Evolutionary conservation across 1,284 basidiomycete species (phyloP).

Genomic region (Sutorius eximius): DNA sequence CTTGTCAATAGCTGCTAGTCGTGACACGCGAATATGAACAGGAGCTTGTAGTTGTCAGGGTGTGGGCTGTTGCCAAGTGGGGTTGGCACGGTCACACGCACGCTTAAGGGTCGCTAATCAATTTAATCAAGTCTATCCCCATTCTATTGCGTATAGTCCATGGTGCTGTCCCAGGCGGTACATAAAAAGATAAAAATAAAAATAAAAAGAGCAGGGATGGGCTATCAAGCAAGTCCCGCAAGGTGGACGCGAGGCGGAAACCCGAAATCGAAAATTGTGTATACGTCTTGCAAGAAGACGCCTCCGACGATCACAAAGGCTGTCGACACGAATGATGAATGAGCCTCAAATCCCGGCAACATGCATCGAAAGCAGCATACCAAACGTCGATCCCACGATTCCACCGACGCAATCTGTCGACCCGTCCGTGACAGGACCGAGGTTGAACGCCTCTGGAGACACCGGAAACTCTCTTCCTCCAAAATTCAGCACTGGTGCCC

Average conservation of each 20-base stretch:
- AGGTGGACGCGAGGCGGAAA: slow-evolving; percentile 11
- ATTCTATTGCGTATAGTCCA: too few species aligned
- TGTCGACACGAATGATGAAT: slow-evolving; percentile 8
- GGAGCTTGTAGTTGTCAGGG: not conserved
- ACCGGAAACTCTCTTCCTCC: slow-evolving; percentile 13
- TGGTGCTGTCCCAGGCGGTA: too few species aligned
- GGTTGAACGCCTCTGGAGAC: slow-evolving; percentile 12
- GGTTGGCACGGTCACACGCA: not conserved
- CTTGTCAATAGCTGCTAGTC: not conserved
- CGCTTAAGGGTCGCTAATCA: not conserved
- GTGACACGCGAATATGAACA: slow-evolving; percentile 7
- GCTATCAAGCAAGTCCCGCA: slow-evolving; percentile 14
- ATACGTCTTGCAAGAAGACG: slow-evolving; percentile 24
- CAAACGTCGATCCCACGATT: slow-evolving; percentile 7
- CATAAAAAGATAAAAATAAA: not conserved
- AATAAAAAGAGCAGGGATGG: not conserved
- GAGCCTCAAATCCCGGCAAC: not conserved
- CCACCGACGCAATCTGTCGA: slow-evolving; percentile 16
- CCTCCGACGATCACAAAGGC: slow-evolving; percentile 25
- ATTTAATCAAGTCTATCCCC: not conserved
- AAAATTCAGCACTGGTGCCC: slow-evolving; percentile 13
- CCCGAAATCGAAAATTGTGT: slow-evolving; percentile 25
- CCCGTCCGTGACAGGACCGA: slow-evolving; percentile 5
- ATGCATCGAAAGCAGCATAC: slow-evolving; percentile 1
- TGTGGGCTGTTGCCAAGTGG: not conserved